A percentile compares a stretch with the other conserved stretches of the same genome.
Conservation (phyloP, 352 stramenopile species). For the Phytophthora nicotianae region DNA sequence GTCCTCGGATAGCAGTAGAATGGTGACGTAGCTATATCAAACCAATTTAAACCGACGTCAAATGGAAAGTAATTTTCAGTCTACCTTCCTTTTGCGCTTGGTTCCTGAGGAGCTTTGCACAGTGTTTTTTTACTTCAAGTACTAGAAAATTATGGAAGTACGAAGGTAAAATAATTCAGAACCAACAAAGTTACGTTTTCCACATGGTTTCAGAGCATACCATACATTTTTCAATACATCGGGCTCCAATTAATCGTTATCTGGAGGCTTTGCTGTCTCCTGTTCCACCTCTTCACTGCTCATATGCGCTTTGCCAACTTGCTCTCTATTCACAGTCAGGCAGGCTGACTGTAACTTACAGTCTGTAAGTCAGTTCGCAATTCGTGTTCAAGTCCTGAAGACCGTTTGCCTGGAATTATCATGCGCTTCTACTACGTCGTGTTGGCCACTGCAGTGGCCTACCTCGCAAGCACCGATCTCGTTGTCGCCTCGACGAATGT, state of each 20-base stretch:
- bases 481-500: constrained; percentile 1
- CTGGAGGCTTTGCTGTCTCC: constrained; percentile 17
- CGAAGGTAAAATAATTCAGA: too few relatives aligned
- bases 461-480: constrained; percentile 8
- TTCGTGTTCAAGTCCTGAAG: constrained; percentile 2
- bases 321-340: constrained; percentile 4
- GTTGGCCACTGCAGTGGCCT: constrained; percentile 5
- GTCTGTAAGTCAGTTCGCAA: constrained; percentile 18
- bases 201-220: constrained; percentile 7
- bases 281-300: neutral
- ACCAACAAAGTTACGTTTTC: too few relatives aligned
- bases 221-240: neutral
- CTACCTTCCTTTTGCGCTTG: too few relatives aligned
- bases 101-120: neutral
- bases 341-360: too few relatives aligned
- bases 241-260: constrained; percentile 7
- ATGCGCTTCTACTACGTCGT: constrained; percentile 11
- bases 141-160: too few relatives aligned
- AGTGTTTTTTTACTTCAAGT: too few relatives aligned
- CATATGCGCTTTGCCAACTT: neutral
- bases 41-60: neutral
- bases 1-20: constrained; percentile 2
- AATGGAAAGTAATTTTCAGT: neutral
- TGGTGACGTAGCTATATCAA: constrained; percentile 2
- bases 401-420: neutral